Conservation (phyloP, 768 basidiomycete species). For the Xanthoconium stramineum region DNA sequence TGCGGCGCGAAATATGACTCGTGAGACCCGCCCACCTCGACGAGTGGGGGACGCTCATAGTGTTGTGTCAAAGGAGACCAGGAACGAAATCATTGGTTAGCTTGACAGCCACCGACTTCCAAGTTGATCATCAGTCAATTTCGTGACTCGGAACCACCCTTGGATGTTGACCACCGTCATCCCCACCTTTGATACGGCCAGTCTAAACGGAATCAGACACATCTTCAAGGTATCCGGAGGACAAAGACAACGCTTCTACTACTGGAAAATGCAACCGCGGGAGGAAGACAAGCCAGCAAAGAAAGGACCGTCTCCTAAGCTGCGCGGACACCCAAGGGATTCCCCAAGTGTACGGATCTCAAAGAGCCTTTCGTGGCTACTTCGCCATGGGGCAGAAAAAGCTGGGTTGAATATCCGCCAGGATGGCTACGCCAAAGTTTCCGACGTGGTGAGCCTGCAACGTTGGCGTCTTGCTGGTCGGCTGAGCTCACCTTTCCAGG, state of each 20-base stretch:
- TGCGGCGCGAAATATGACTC: constrained; percentile 47
- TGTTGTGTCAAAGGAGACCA: constrained; percentile 1
- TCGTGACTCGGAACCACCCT: neutral
- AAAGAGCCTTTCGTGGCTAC: constrained; percentile 86
- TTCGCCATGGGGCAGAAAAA: constrained; percentile 84
- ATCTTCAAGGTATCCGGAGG: neutral
- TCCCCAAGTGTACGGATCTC: constrained; percentile 67
- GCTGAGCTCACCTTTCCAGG: constrained; percentile 5
- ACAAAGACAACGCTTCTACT: neutral
- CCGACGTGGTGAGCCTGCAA: constrained; percentile 70
- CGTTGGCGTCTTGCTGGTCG: neutral
- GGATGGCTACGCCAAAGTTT: constrained; percentile 84
- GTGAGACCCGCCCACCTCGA: constrained; percentile 40
- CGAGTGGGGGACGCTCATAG: constrained; percentile 29
- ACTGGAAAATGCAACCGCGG: constrained; percentile 9
- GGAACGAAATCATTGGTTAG: constrained; percentile 14
- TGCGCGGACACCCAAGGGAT: constrained; percentile 61
- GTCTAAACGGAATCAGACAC: neutral
- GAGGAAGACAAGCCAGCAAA: constrained; percentile 6
- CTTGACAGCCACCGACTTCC: neutral
- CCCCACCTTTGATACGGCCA: neutral
- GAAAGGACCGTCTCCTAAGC: constrained; percentile 36
- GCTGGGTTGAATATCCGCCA: constrained; percentile 72
- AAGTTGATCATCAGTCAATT: neutral
- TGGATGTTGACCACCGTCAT: constrained; percentile 12